phyloP scores from a whole-genome alignment of 163 green algal genomes.

The Scenedesmus sp. region DNA sequence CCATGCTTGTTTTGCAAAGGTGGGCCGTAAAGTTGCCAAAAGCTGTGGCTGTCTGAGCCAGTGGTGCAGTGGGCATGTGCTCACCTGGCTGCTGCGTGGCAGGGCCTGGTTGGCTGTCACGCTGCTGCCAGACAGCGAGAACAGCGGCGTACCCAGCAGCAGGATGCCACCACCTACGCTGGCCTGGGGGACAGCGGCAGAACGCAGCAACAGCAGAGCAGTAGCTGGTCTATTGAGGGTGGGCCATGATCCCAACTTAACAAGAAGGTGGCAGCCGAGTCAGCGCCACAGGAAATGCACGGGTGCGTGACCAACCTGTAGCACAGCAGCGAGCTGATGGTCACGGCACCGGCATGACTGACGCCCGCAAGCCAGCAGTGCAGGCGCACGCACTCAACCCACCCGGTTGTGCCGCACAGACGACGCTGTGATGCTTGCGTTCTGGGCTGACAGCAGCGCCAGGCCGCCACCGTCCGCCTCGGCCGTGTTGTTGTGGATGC shows the following conservation, averaged over 20 bases:
- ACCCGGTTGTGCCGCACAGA: not conserved
- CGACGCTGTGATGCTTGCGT: not conserved
- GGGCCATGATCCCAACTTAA: too few relatives aligned
- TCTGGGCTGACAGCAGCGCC: not conserved
- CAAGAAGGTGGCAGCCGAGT: too few relatives aligned
- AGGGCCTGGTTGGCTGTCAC: not conserved
- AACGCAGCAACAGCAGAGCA: not conserved
- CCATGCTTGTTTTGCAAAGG: too few relatives aligned
- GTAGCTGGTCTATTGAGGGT: not conserved
- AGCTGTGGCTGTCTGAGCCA: not conserved
- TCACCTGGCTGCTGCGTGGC: not conserved
- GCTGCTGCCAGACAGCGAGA: not conserved
- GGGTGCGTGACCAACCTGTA: too few relatives aligned
- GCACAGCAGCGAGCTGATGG: too few relatives aligned
- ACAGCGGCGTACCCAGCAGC: not conserved
- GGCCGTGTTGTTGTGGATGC: not conserved
- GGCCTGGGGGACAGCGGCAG: not conserved
- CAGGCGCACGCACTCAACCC: too few relatives aligned
- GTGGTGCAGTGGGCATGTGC: not conserved
- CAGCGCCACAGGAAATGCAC: too few relatives aligned
- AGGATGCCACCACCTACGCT: not conserved
- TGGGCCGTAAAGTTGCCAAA: too few relatives aligned
- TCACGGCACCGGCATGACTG: too few relatives aligned
- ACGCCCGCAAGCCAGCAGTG: too few relatives aligned
- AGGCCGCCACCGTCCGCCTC: not conserved